Evolutionary conservation across 768 basidiomycete species (phyloP), one percentile per base, ranked within the genome.

Genomic region (Tylopilus vinaceipallidus): DNA sequence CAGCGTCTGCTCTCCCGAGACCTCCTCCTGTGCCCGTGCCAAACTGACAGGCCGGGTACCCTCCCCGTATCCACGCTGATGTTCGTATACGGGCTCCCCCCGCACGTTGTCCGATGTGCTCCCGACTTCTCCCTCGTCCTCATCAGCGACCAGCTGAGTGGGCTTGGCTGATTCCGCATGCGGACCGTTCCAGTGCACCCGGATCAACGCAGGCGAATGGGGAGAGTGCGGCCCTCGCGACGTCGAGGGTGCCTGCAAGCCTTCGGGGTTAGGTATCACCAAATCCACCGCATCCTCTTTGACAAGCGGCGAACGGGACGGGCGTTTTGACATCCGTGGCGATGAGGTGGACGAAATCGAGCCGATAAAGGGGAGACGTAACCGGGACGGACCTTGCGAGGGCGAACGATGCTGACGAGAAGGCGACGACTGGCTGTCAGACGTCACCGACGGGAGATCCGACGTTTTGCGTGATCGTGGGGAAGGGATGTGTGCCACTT

Each of bases 221-320:
- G 61, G 55, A 5, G 50, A 65, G 46, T 55, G 57, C 0, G 27
- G 27, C 14, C 35, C 42, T 12, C 47, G 47, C 14, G 62, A 57
- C 4, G 47, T 45, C 16, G 62, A 44, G 1, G 60, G 61, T 12
- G 58, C 55, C 4, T 47, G 53, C 13, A 60, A 27, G 14, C 38
- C 35, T 8, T 67, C 58, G 13, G 43, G 36, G 7, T 55, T 54
- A 6, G 65, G 19, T 0, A 95, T 82, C 5, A 98, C 79, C 16
- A 99, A 74, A 61, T 99, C 95, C 2, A 98, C 85, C 1, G 95
- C 94, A 55, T 98, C 88, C 2, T 81, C 76, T 13, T 55, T 17
- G 2, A 49, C 49, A 5, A 67, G 59, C 7, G 67, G 68, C 1
- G 49, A 19, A 26, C 32, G 66, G 11, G 44, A 20, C 3, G 45